Evolutionary conservation across 2,329 filamentous ascomycete species (phyloP).

Genomic region (Hypoxylon sp.): DNA sequence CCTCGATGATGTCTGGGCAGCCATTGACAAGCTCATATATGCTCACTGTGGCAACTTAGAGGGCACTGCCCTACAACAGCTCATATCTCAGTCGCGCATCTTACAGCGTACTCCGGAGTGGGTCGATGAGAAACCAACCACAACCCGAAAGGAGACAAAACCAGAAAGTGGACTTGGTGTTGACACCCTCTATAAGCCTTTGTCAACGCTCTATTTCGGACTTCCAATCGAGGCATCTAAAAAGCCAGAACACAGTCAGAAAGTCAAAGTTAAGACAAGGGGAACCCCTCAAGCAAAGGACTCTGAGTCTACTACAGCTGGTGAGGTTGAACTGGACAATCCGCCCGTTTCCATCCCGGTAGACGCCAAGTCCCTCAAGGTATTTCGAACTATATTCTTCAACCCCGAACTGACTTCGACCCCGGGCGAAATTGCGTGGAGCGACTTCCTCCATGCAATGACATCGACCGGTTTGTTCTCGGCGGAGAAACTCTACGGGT

Average conservation of each 20-base stretch:
- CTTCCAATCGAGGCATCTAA: neutral
- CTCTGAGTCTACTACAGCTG: neutral
- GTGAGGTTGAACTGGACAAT: neutral
- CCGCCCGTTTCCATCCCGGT: conserved; percentile 45
- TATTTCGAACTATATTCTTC: conserved; percentile 61
- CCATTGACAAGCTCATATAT: conserved; percentile 40
- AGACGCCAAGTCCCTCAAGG: conserved; percentile 54
- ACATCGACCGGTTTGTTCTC: conserved; percentile 62
- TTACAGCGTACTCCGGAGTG: conserved; percentile 66
- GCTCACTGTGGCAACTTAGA: conserved; percentile 43
- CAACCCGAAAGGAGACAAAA: conserved; percentile 24
- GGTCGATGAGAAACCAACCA: conserved; percentile 52
- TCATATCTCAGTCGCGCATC: conserved; percentile 55
- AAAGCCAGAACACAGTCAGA: neutral
- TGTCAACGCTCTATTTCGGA: conserved; percentile 20
- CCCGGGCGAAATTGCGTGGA: conserved; percentile 66
- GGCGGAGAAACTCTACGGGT: conserved; percentile 71
- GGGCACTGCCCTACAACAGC: conserved; percentile 48
- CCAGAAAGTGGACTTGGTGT: neutral
- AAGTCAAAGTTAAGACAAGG: conserved; percentile 1
- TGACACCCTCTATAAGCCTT: neutral
- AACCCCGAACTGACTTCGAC: conserved; percentile 52
- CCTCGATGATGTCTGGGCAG: conserved; percentile 47
- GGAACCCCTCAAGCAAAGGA: neutral
- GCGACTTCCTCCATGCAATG: conserved; percentile 69